Evolutionary conservation across 2,329 filamentous ascomycete species (phyloP), one percentile per base, ranked within the genome.

Genomic region (Colletotrichum trifolii): DNA sequence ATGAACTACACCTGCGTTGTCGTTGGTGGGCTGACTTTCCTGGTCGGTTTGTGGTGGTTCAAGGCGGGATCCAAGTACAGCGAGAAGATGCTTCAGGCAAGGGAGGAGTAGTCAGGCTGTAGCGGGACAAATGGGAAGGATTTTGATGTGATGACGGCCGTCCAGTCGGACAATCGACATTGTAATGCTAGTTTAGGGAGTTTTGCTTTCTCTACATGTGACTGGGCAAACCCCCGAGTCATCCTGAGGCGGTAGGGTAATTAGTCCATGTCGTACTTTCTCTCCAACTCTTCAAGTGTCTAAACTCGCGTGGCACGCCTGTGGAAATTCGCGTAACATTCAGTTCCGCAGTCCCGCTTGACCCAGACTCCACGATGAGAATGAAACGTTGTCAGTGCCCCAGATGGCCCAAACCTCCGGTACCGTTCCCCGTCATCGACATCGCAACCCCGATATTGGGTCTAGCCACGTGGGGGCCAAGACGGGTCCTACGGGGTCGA

Each of bases 1-100:
- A 83, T 83, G 81, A 83, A 82, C 63, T 83, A 83, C 66, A 83
- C 81, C 2, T 83, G 81, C 52, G 79, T 81, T 0, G 79, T 81
- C 11, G 77, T 83, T 6, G 81, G 79, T 1, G 80, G 73, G 0
- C 55, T 74, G 34, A n/a, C 65, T 3, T 75, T 79, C 8, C 48
- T 78, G 2, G 72, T 83, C 9, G 74, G 77, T 2, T 67, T 63
- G 0, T 82, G 80, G 81, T 83, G 80, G 79, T 54, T 81, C n/a
- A 73, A 81, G 55, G 78, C 74, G 1, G 77, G 79, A 5, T 73
- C 71, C 52, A 70, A 71, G 33, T 82, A 80, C 45, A 77, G 76
- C 6, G 71, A 73, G 57, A 75, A 71, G 42, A 79, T 82, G 69
- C 71, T 74, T 25, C 75, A 77, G 59, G 74, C 73, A 1, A 75